Base-by-base conservation (phyloP, 495 filamentous ascomycete species). In the Chlorociboria aeruginascens region DNA sequence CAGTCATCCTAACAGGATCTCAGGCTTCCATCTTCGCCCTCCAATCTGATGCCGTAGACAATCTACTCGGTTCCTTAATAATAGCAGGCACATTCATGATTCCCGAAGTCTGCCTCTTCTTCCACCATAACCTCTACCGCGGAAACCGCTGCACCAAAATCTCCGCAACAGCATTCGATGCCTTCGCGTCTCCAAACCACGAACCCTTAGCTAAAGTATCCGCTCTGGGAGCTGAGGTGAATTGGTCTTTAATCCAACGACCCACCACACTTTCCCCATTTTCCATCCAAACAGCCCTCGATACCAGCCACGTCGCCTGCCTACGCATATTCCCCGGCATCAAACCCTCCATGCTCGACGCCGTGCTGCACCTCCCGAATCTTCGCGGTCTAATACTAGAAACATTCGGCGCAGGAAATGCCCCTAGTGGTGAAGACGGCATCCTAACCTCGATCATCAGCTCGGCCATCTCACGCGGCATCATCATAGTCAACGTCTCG, bases 51-150 rank as follows among this genome's bases (percentile, higher is more conserved):
- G 92, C 92, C 6, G 86, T 87, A n/a, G 89, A 95, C 64, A 98
- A 98, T 56, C 70, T 98, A 11, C 81, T 98, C 9, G 85, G 86
- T 28, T 88, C 87, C 16, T 71, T 97, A 46, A 89, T 95, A 59
- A 85, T 98, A 50, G 92, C 92, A 7, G 90, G 89, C 40, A 92
- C 93, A 46, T 98, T 96, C 64, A 85, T 88, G 69, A 89, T 98
- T 52, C 89, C 92, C 0, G 92, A 98, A 61, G 89, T 98, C 30
- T 90, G 87, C 61, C 71, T 98, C 39, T 96, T 93, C 69, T 98
- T 98, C 72, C 85, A 92, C 63, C 83, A 93, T 66, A 85, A 74
- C 41, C 75, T 98, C n/a, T 94, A 85, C 63, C 80, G 92, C 11
- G 92, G 89, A 11, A 96, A 96, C 61, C 75, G 92, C 38, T 74